Base-by-base conservation (phyloP, 2,329 filamentous ascomycete species). In the Cladosporium austrohemisphaericum region DNA sequence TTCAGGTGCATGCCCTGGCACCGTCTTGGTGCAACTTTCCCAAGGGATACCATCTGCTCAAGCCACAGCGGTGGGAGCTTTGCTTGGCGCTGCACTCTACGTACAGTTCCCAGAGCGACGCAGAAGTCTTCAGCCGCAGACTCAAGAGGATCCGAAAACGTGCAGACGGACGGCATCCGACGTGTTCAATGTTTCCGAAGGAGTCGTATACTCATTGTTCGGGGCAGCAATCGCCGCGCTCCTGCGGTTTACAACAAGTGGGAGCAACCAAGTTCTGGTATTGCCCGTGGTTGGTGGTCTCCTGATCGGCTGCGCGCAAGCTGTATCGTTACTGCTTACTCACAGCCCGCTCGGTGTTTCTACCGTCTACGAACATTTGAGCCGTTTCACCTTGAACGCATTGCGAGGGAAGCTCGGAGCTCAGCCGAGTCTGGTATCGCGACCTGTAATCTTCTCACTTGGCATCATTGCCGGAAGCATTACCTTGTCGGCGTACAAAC, bases 1-100 rank as follows among this genome's bases (percentile, higher is more conserved):
- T 13, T 77, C 81, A 0, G 82, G 81, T 7, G 77, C 82, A 0
- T 86, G 83, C 52, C 81, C 84, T 0, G 84, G 84, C 0, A 84
- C 81, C 0, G 73, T 85, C 5, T 74, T 84, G 41, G 76, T 78
- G 0, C 83, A 87, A 64, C 59, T 80, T 9, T 81, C 75, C 2
- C 68, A 75, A 10, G 76, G 78, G 1, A 68, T 82, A 2, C 66
- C 60, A 2, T 74, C 77, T 0, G 80, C 52, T 13, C 41, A 44
- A 3, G 23, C 28, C 9, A 50, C 47, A 10, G 51, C 79, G 0
- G 61, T 73, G 31, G 76, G 72, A 46, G 76, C 77, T 0, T 65
- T 85, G 2, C 65, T 67, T 0, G 83, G 84, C 5, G 77, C 74
- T 19, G 29, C 31, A 6, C 19, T 36, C 31, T 53, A 41, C 25